These are phyloP conservation scores for Entomortierella parvispora DNA, from an alignment of 192 early-diverging fungal genomes.

Conservation along the genomic window DNA sequence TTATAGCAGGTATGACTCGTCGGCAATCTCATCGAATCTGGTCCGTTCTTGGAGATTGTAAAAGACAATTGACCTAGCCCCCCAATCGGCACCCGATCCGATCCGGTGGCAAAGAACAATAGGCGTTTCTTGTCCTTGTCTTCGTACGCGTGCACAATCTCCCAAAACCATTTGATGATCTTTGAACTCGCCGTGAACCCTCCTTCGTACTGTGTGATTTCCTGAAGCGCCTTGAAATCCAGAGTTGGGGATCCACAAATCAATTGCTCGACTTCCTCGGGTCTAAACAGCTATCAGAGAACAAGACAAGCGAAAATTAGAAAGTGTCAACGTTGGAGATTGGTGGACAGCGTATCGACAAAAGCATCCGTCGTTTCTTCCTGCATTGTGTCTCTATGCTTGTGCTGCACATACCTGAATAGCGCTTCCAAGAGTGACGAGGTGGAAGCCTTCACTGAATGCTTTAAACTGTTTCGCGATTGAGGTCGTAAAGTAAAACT, in stretches of 20 bases:
- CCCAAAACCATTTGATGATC: slow-evolving; percentile 88
- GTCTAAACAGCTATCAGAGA: slow-evolving; percentile 71
- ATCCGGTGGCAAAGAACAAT: slow-evolving; percentile 92
- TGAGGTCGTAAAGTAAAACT: slow-evolving; percentile 79
- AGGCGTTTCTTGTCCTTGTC: slow-evolving; percentile 88
- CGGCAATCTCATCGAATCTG: slow-evolving; percentile 86
- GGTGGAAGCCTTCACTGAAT: slow-evolving; percentile 85
- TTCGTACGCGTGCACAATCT: slow-evolving; percentile 81
- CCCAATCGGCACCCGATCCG: slow-evolving; percentile 90
- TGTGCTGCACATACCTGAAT: slow-evolving; percentile 57
- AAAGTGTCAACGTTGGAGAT: too few relatives aligned
- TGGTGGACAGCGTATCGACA: too few relatives aligned
- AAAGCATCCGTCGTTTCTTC: too few relatives aligned
- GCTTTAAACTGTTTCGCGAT: slow-evolving; percentile 77
- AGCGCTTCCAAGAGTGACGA: slow-evolving; percentile 72
- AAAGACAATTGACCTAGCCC: slow-evolving; percentile 88
- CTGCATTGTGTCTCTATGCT: not conserved
- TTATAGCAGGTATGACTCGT: slow-evolving; percentile 96
- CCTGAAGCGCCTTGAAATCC: slow-evolving; percentile 84
- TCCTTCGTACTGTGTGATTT: slow-evolving; percentile 86
- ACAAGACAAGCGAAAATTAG: slow-evolving; percentile 4
- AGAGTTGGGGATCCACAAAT: slow-evolving; percentile 88
- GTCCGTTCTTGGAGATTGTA: slow-evolving; percentile 87
- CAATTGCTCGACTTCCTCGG: slow-evolving; percentile 90
- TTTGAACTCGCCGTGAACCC: slow-evolving; percentile 73